These are phyloP conservation scores for Eutypa lata DNA, from an alignment of 2,329 filamentous ascomycete species.

Conservation along the genomic window DNA sequence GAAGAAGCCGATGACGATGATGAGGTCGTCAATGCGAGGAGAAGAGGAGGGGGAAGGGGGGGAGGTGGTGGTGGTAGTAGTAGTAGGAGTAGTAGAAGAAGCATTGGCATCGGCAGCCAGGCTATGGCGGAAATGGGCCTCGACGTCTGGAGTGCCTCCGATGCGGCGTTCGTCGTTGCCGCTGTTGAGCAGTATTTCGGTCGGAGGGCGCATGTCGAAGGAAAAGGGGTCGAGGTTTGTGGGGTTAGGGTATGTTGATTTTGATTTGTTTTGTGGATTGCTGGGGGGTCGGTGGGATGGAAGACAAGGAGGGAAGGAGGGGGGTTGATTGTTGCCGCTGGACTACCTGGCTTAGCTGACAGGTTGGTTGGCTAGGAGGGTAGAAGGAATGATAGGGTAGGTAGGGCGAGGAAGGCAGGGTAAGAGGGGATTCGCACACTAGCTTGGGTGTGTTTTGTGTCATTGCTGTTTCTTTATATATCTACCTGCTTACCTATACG, in stretches of 20 bases:
- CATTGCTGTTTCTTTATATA: no score
- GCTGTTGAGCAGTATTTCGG: constrained; percentile 65
- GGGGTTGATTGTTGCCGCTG: no score
- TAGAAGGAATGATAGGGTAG: no score
- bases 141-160: constrained; percentile 71
- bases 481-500: no score
- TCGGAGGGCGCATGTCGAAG: constrained; percentile 59
- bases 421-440: no score
- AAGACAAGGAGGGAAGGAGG: no score
- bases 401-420: no score
- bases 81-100: constrained; percentile 22
- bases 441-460: no score
- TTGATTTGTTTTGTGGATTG: no score
- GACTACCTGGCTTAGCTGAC: no score
- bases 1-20: constrained; percentile 20
- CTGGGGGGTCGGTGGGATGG: no score
- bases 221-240: constrained; percentile 70
- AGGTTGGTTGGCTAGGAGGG: no score
- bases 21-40: constrained; percentile 7
- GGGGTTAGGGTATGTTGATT: constrained; percentile 68
- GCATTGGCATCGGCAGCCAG: constrained; percentile 58
- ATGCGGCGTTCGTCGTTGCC: constrained; percentile 66
- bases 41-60: background rate
- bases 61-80: background rate
- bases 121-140: constrained; percentile 71